Percentiles rank a stretch among this genome's conserved stretches.
Conservation (phyloP, 2,329 filamentous ascomycete genomes). For the Rhynchosporium agropyri region DNA sequence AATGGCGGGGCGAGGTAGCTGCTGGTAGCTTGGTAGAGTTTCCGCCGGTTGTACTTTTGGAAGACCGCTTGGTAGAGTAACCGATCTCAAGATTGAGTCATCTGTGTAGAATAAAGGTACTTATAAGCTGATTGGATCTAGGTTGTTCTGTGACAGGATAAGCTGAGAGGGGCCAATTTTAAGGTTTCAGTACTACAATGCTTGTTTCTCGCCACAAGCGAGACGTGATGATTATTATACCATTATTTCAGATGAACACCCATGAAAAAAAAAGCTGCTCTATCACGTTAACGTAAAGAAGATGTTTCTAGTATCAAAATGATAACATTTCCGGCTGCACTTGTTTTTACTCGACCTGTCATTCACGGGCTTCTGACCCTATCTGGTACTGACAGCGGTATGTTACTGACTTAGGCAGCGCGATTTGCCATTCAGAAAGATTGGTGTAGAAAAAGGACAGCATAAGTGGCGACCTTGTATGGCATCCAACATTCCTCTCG, state of each 20-base stretch:
- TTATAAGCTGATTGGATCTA: background rate
- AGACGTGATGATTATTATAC: background rate
- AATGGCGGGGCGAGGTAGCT: background rate
- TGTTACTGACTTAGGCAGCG: background rate
- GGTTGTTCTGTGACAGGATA: background rate
- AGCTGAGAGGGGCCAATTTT: background rate
- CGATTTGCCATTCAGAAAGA: background rate
- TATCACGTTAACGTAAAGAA: background rate
- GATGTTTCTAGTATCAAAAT: no score
- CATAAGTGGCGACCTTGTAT: background rate
- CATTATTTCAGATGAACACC: no score
- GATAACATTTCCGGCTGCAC: no score
- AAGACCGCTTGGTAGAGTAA: background rate
- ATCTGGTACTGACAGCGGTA: no score
- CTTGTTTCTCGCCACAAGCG: conserved; percentile 13
- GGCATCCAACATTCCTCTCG: no score
- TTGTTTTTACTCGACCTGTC: no score
- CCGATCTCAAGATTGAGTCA: background rate
- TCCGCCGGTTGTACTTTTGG: background rate
- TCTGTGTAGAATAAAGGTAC: background rate
- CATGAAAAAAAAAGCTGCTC: no score
- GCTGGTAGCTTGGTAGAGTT: background rate
- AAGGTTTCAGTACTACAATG: conserved; percentile 10
- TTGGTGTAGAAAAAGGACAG: background rate
- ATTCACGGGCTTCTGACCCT: no score